Conservation (phyloP, 78 protist genomes). For the Dictyostelium firmibasis region DNA sequence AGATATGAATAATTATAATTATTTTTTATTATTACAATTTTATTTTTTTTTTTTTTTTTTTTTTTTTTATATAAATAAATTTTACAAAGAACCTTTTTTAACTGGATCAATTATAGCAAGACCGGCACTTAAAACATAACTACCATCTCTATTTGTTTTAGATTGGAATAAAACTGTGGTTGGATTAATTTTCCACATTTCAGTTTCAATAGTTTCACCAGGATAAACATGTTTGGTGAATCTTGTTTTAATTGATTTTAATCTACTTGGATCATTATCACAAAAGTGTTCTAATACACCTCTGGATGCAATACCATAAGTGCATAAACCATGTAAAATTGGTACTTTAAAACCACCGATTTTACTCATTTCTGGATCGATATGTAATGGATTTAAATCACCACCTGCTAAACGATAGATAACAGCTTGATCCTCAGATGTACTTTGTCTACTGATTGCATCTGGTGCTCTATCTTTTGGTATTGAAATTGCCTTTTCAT, state of each 20-base stretch:
- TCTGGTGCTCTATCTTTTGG: slow-evolving; percentile 26
- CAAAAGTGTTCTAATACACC: slow-evolving; percentile 67
- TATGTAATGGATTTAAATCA: slow-evolving; percentile 74
- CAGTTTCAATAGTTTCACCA: slow-evolving; percentile 68
- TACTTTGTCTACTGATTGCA: slow-evolving; percentile 8
- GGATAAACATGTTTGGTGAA: slow-evolving; percentile 67
- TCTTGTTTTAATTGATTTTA: slow-evolving; percentile 29
- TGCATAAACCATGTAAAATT: slow-evolving; percentile 75
- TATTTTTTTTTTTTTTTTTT: neutral
- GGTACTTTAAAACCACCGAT: slow-evolving; percentile 63
- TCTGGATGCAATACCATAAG: slow-evolving; percentile 55
- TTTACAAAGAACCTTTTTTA: neutral
- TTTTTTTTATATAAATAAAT: neutral
- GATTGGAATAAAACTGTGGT: slow-evolving; percentile 33
- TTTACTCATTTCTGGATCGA: slow-evolving; percentile 50
- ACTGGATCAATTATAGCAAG: slow-evolving; percentile 31
- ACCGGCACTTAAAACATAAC: slow-evolving; percentile 9
- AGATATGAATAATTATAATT: neutral
- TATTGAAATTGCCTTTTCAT: neutral
- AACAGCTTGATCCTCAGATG: slow-evolving; percentile 51
- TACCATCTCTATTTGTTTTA: slow-evolving; percentile 29
- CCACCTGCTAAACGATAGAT: slow-evolving; percentile 64
- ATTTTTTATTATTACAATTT: neutral
- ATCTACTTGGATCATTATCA: slow-evolving; percentile 35
- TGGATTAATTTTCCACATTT: slow-evolving; percentile 34